Base-by-base conservation (phyloP, 2,329 filamentous ascomycete genomes). In the Fusarium sp. region DNA sequence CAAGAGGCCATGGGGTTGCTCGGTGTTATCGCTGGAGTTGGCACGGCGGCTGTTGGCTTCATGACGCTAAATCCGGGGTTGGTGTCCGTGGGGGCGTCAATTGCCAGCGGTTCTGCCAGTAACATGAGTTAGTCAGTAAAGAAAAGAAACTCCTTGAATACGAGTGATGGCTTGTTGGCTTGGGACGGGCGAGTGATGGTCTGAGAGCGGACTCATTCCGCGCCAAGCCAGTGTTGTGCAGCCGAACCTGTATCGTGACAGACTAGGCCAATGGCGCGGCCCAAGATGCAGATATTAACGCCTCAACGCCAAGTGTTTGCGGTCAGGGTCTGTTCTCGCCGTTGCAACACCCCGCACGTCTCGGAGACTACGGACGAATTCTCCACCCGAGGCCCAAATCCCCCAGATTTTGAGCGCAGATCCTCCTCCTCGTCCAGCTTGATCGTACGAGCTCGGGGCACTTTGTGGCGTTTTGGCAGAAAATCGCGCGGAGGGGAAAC, bases 371-470 rank as follows among this genome's bases (percentile, higher is more conserved):
- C 23, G 34, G 50, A 30, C 31, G 18, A 15, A 9, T n/a, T 30
- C 23, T 40, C 23, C 36, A 30, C 27, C 23, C 2, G 18, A 52
- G 15, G 18, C 15, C 34, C 46, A 50, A 31, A 7, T 48, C 46
- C 23, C 44, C 44, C 28, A 48, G 47, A 36, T 34, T 31, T 31
- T 15, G 31, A 30, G 36, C 34, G 47, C 15, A 30, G 47, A 51
- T 51, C 47, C 34, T 36, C 47, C 47, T 36, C 34, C n/a, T 10
- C 7, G 30, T 39, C 12, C 37, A 13, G 12, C 30, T 18, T 41
- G 9, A 30, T 50, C 50, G 50, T 40, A 53, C 36, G 34, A 40
- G 50, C 50, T 41, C 18, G 36, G 47, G 34, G 34, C 47, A 23
- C 31, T 16, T 31, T 51, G 47, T 36, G 47, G 47, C 47, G 13